Percentiles rank a stretch among this genome's conserved stretches.
These are phyloP conservation scores for Exophiala sideris DNA, from an alignment of 2,329 filamentous ascomycete species.

Conservation along the genomic window DNA sequence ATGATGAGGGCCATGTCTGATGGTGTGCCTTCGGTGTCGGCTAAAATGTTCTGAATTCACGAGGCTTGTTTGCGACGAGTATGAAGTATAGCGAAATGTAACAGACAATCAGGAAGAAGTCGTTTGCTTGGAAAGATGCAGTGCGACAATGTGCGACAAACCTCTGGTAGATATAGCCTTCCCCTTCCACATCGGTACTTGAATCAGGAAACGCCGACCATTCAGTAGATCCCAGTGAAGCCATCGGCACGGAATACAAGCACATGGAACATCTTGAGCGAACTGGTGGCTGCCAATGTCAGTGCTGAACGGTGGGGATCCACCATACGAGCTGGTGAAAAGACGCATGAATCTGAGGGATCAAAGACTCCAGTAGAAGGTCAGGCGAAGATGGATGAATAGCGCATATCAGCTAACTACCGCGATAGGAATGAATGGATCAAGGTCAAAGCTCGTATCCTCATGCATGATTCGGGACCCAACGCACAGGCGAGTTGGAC, in stretches of 20 bases:
- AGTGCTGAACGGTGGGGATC: neutral
- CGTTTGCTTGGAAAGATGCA: neutral
- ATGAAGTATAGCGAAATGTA: neutral
- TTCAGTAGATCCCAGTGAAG: neutral
- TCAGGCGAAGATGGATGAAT: too few species aligned
- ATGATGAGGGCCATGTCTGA: constrained; percentile 5
- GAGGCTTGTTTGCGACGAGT: neutral
- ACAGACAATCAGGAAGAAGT: too few species aligned
- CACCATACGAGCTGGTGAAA: too few species aligned
- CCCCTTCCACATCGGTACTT: neutral
- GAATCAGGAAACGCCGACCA: neutral
- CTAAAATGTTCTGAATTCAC: too few species aligned
- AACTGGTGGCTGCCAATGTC: neutral
- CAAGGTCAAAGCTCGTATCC: too few species aligned
- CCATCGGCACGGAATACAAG: neutral
- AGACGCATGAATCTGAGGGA: too few species aligned
- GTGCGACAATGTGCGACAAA: neutral
- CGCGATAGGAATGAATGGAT: too few species aligned
- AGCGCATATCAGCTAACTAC: too few species aligned
- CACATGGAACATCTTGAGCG: neutral
- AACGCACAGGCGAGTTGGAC: too few species aligned
- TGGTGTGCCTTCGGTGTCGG: neutral
- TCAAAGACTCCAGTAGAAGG: too few species aligned
- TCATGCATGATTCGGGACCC: too few species aligned
- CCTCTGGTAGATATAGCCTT: neutral